Evolutionary conservation across 1,139 yeast species (phyloP), one percentile per base, ranked within the genome.

Genomic region (Geotrichum aggregatum): DNA sequence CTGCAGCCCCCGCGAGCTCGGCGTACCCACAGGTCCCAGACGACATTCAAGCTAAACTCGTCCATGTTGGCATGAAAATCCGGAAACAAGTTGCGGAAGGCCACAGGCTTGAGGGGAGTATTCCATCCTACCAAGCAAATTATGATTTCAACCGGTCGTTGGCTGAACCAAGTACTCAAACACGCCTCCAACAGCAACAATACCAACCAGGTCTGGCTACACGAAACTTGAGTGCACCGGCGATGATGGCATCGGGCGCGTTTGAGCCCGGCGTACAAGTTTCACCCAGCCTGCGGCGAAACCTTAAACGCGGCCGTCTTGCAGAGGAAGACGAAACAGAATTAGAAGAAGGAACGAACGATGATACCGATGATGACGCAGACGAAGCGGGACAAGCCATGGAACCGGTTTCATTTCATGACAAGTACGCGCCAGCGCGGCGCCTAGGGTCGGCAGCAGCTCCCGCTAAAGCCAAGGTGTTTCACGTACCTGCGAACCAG

Each of bases 341-440:
- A n/a, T n/a, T n/a, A n/a, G n/a, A n/a, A n/a, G n/a, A n/a, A n/a
- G n/a, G n/a, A n/a, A n/a, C n/a, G n/a, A n/a, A n/a, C n/a, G 61
- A 59, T 22, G 74, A 68, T 14, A 61, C 69, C 8, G 78, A 74
- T 52, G 63, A 66, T 1, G 64, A 45, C 21, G 24, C 14, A 14
- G 52, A 50, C 33, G 41, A 33, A 19, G 69, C 72, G 3, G 60
- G 73, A 11, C n/a, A n/a, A n/a, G n/a, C n/a, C n/a, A 66, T 70
- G 33, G 61, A 66, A 22, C 47, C 41, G 36, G 19, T 34, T 19
- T 44, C 47, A 13, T 44, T 44, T 18, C 34, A 19, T 22, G 46
- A 36, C 30, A n/a, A 19, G 11, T n/a, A n/a, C n/a, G 14, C n/a
- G 28, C 2, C 11, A 2, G 46, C 31, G 21, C 43, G 35, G 47